These are phyloP conservation scores for Trapa bicornis DNA, from an alignment of 345 rosid species.

Conservation along the genomic window DNA sequence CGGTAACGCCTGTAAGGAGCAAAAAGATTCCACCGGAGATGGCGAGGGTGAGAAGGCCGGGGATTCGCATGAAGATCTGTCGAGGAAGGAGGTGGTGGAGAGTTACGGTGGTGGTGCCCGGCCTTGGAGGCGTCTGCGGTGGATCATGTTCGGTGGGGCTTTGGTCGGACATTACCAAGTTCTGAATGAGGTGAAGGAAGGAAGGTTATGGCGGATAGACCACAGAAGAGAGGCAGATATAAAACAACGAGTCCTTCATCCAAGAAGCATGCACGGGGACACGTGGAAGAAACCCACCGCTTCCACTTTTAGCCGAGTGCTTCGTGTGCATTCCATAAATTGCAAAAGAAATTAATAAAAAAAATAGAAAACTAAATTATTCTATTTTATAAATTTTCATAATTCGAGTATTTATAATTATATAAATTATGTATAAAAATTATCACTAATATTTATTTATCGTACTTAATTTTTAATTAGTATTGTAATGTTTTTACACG, in stretches of 20 bases:
- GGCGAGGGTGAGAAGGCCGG: constrained; percentile 41
- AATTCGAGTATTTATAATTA: not conserved
- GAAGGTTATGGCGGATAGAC: not conserved
- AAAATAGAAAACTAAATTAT: too few relatives aligned
- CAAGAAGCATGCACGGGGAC: constrained; percentile 6
- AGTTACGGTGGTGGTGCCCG: constrained; percentile 23
- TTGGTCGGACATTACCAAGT: not conserved
- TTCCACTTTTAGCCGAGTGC: not conserved
- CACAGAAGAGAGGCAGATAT: not conserved
- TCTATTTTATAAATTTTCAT: too few relatives aligned
- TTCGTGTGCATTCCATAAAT: too few relatives aligned
- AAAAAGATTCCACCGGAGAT: constrained; percentile 53
- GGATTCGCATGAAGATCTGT: constrained; percentile 42
- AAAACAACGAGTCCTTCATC: not conserved
- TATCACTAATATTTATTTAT: too few relatives aligned
- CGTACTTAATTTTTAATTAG: too few relatives aligned
- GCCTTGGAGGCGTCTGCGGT: constrained; percentile 7
- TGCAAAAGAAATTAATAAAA: too few relatives aligned
- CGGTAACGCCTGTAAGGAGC: constrained; percentile 50
- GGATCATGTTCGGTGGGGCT: constrained; percentile 9
- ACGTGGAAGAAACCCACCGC: constrained; percentile 1
- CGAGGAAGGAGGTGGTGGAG: constrained; percentile 34
- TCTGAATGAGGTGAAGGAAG: not conserved
- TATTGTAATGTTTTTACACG: too few relatives aligned
- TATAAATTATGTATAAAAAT: too few relatives aligned